A percentile compares a stretch with the other conserved stretches of the same genome.
phyloP scores from a whole-genome alignment of 371 early-diverging fungal genomes.

The Saksenaea vasiformis region DNA sequence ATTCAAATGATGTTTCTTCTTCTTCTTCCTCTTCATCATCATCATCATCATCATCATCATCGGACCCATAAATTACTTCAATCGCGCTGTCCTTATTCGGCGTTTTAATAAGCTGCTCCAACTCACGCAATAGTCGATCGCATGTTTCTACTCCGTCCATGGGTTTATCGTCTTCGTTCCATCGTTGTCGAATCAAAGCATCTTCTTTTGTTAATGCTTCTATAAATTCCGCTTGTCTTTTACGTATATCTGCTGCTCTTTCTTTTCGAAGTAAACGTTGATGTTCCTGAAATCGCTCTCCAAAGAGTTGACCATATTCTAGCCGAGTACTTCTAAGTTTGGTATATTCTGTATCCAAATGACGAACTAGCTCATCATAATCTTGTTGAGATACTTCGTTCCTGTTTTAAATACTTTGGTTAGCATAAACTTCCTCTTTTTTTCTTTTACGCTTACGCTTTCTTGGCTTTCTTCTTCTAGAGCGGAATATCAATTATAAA shows the following conservation, averaged over 20 bases:
- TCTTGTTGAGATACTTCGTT: neutral
- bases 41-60: slow-evolving; percentile 6
- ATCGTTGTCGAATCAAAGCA: neutral
- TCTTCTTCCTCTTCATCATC: slow-evolving; percentile 1
- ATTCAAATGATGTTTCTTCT: neutral
- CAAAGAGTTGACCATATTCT: slow-evolving; percentile 9
- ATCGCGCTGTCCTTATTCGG: slow-evolving; percentile 6
- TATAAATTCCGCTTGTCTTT: slow-evolving; percentile 14
- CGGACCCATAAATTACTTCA: slow-evolving; percentile 10
- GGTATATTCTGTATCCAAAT: slow-evolving; percentile 12
- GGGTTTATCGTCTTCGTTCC: neutral
- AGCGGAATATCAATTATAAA: neutral
- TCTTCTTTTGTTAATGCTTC: slow-evolving; percentile 10
- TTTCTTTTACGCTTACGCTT: neutral
- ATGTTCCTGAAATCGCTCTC: neutral
- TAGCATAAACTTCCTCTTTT: neutral
- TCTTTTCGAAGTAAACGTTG: slow-evolving; percentile 12
- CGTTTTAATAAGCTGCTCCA: neutral
- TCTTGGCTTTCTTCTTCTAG: slow-evolving; percentile 3
- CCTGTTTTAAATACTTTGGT: neutral
- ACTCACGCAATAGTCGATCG: neutral
- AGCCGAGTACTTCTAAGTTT: slow-evolving; percentile 11
- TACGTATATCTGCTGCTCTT: slow-evolving; percentile 16
- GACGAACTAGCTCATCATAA: neutral
- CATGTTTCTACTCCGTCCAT: slow-evolving; percentile 3